Percentiles rank a stretch among this genome's conserved stretches.
Evolutionary conservation across 805 yeast genomes (phyloP).

Genomic region (Wickerhamiella hasegawae): DNA sequence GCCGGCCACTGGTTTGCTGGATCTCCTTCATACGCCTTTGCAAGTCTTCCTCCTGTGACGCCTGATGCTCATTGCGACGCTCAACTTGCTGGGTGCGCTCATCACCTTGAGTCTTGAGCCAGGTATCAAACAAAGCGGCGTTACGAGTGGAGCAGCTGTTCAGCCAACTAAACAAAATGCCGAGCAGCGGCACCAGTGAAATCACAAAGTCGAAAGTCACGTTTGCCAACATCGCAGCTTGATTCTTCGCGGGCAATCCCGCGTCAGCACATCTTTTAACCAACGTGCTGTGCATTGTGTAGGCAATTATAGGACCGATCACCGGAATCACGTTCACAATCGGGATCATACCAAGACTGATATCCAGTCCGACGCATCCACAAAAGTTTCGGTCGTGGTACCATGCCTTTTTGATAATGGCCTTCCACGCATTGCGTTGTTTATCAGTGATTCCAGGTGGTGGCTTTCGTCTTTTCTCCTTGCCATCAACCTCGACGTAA

Average conservation of each 20-base stretch:
- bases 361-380: constrained; percentile 51
- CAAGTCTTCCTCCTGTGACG: too few relatives aligned
- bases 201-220: constrained; percentile 59
- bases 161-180: constrained; percentile 64
- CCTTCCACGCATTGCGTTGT: constrained; percentile 57
- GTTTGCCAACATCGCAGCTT: constrained; percentile 61
- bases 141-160: constrained; percentile 79
- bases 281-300: constrained; percentile 56
- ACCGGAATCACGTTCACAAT: constrained; percentile 56
- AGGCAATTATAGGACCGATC: constrained; percentile 75
- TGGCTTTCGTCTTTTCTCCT: constrained; percentile 38
- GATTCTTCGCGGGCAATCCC: constrained; percentile 39
- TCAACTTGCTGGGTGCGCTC: too few relatives aligned
- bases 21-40: too few relatives aligned
- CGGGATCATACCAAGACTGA: constrained; percentile 71
- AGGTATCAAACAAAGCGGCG: constrained; percentile 63
- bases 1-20: too few relatives aligned
- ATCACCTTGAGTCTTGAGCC: constrained; percentile 16
- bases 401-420: constrained; percentile 71
- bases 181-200: constrained; percentile 66
- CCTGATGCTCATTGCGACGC: too few relatives aligned
- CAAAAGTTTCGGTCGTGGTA: constrained; percentile 66
- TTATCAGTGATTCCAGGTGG: constrained; percentile 40
- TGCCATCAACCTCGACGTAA: constrained; percentile 30
- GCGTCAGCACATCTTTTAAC: constrained; percentile 44